These are phyloP conservation scores for Botrytis cinerea DNA, from an alignment of 2,329 filamentous ascomycete genomes.

Conservation along the genomic window DNA sequence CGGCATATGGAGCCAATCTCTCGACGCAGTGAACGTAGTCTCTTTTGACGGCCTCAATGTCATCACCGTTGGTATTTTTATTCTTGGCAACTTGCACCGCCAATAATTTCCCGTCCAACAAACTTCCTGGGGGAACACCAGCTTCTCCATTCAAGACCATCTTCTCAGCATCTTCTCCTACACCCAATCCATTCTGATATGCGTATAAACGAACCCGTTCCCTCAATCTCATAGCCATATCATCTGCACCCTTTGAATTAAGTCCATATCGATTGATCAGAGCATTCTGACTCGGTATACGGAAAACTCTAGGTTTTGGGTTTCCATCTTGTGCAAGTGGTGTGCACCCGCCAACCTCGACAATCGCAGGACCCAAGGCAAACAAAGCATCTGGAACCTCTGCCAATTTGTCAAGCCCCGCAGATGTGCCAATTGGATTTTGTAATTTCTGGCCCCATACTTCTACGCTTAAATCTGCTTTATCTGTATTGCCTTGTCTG, in stretches of 20 bases:
- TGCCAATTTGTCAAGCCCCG: slow-evolving; percentile 91
- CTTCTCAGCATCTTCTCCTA: slow-evolving; percentile 63
- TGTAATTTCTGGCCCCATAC: slow-evolving; percentile 77
- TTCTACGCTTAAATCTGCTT: slow-evolving; percentile 46
- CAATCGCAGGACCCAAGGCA: slow-evolving; percentile 78
- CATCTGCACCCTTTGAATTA: slow-evolving; percentile 87
- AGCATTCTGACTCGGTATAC: slow-evolving; percentile 78
- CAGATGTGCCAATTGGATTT: slow-evolving; percentile 94
- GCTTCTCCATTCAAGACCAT: slow-evolving; percentile 76
- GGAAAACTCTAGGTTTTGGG: slow-evolving; percentile 82
- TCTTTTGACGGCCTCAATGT: slow-evolving; percentile 78
- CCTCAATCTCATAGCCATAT: slow-evolving; percentile 76
- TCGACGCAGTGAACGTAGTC: slow-evolving; percentile 90
- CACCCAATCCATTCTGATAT: slow-evolving; percentile 65
- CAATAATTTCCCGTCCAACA: slow-evolving; percentile 74
- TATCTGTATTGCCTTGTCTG: slow-evolving; percentile 30
- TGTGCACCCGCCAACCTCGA: slow-evolving; percentile 91
- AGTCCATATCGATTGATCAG: slow-evolving; percentile 96
- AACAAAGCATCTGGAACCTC: slow-evolving; percentile 85
- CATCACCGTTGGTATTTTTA: slow-evolving; percentile 82
- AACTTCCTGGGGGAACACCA: slow-evolving; percentile 78
- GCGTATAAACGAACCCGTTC: slow-evolving; percentile 79
- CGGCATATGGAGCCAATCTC: slow-evolving; percentile 81
- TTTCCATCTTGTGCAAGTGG: slow-evolving; percentile 88
- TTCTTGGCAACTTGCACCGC: slow-evolving; percentile 97